Conservation (phyloP, 2,329 filamentous ascomycete genomes). For the Phoma sp. region DNA sequence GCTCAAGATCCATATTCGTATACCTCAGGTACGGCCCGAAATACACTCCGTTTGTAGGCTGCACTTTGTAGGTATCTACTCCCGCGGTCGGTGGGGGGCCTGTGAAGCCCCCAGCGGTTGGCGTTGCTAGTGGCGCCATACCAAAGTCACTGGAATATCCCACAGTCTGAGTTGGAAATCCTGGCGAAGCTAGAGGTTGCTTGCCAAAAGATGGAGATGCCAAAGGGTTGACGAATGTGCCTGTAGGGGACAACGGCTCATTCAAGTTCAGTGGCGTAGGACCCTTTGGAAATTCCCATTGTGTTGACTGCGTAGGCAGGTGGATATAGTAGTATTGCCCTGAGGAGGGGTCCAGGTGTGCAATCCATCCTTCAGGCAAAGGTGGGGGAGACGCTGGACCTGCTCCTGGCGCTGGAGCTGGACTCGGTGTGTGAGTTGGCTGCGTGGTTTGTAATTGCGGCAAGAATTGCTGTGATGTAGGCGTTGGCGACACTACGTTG, state of each 20-base stretch:
- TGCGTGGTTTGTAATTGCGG: constrained; percentile 32
- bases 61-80: constrained; percentile 91
- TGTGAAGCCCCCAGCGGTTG: constrained; percentile 80
- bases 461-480: constrained; percentile 35
- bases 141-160: constrained; percentile 88
- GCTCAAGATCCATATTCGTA: constrained; percentile 95
- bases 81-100: constrained; percentile 88
- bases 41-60: constrained; percentile 94
- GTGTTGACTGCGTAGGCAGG: constrained; percentile 89
- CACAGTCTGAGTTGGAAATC: constrained; percentile 81
- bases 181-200: constrained; percentile 74
- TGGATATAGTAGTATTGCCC: constrained; percentile 99
- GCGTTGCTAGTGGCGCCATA: constrained; percentile 74
- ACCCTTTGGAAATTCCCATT: constrained; percentile 98
- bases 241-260: constrained; percentile 81
- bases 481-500: constrained; percentile 38
- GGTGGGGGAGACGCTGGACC: constrained; percentile 86
- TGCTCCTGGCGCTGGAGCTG: constrained; percentile 63
- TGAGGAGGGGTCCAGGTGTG: constrained; percentile 91
- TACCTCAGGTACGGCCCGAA: constrained; percentile 97
- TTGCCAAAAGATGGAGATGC: constrained; percentile 61
- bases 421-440: constrained; percentile 48
- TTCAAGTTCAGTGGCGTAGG: constrained; percentile 88
- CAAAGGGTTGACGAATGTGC: constrained; percentile 55
- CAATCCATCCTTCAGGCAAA: constrained; percentile 96